Conservation (phyloP, 1,139 yeast species). For the Protomyces inundatus region DNA sequence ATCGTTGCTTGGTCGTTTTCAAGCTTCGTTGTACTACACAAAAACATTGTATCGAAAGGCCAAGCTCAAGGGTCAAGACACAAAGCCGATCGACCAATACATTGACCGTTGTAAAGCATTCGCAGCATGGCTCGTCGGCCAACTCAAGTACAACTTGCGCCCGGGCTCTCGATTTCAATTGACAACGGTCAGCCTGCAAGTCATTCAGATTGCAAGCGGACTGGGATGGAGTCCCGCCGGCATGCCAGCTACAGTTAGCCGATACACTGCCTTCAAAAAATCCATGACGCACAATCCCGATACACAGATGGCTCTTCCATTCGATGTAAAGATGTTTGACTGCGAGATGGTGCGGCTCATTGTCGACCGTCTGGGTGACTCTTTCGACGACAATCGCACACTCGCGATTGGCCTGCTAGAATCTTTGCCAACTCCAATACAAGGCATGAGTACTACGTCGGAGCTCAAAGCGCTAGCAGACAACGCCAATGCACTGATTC, state of each 20-base stretch:
- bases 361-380: conserved; percentile 59
- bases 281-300: background rate
- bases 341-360: conserved; percentile 45
- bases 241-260: conserved; percentile 1
- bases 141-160: conserved; percentile 16
- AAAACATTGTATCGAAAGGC: conserved; percentile 4
- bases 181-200: conserved; percentile 17
- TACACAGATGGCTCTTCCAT: conserved; percentile 43
- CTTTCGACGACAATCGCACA: conserved; percentile 69
- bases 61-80: background rate
- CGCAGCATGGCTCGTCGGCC: conserved; percentile 12
- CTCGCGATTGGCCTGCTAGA: conserved; percentile 49
- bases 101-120: conserved; percentile 3
- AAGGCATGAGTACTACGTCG: conserved; percentile 28
- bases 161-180: conserved; percentile 25
- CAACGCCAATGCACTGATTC: conserved; percentile 14
- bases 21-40: conserved; percentile 5
- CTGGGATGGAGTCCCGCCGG: conserved; percentile 21
- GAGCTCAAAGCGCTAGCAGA: conserved; percentile 35
- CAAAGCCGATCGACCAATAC: background rate
- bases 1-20: conserved; percentile 18
- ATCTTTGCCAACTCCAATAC: conserved; percentile 40
- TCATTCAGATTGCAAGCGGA: conserved; percentile 12
- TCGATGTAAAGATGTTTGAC: conserved; percentile 45
- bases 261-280: conserved; percentile 3